Evolutionary conservation across 768 basidiomycete genomes (phyloP).

Genomic region (Megacollybia marginata): DNA sequence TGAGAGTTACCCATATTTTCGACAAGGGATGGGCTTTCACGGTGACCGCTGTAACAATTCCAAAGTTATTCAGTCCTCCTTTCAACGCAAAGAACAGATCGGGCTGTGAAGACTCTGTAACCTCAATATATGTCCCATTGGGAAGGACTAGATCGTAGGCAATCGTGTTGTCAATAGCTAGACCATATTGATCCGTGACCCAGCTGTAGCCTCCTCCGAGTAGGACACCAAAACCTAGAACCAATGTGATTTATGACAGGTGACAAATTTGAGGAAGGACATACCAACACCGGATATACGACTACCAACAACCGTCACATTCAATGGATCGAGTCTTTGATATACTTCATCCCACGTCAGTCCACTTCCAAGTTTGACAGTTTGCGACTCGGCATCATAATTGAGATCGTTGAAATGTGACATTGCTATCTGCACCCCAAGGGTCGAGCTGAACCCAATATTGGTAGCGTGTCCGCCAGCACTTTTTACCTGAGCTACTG

Average conservation of each 20-base stretch:
- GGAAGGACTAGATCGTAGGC: not conserved
- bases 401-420: not conserved
- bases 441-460: not conserved
- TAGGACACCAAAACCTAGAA: no score
- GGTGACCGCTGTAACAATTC: no score
- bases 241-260: no score
- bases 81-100: not conserved
- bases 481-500: not conserved
- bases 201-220: no score
- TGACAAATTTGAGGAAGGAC: not conserved
- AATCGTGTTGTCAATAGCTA: slow-evolving; percentile 1
- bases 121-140: not conserved
- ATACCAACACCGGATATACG: not conserved
- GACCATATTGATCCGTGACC: not conserved
- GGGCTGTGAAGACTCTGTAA: not conserved
- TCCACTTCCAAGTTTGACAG: not conserved
- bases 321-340: not conserved
- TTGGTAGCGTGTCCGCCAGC: not conserved
- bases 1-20: no score
- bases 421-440: not conserved
- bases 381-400: not conserved
- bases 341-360: not conserved
- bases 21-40: no score
- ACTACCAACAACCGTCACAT: not conserved
- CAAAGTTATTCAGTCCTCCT: no score